Percentiles rank a stretch among this genome's conserved stretches.
phyloP scores from a whole-genome alignment of 495 filamentous ascomycete species.

The Lichenothelia convexa region DNA sequence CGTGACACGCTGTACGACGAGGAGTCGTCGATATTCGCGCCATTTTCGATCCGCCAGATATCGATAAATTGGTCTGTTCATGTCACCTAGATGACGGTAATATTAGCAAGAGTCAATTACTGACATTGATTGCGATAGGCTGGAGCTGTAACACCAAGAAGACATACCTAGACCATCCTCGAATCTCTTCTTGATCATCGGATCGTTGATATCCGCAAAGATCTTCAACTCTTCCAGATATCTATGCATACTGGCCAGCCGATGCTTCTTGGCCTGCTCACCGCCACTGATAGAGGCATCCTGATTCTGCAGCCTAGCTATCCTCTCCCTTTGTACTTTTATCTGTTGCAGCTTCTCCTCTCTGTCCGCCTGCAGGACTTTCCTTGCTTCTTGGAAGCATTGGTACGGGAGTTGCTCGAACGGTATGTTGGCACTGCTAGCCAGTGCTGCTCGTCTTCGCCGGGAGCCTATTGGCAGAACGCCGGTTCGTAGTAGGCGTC shows the following conservation, averaged over 20 bases:
- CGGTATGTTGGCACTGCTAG: slow-evolving; percentile 49
- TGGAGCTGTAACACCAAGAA: background rate
- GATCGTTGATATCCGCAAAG: slow-evolving; percentile 87
- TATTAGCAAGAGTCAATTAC: background rate
- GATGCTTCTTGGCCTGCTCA: slow-evolving; percentile 40
- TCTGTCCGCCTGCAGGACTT: slow-evolving; percentile 61
- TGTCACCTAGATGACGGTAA: slow-evolving; percentile 46
- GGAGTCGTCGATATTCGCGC: slow-evolving; percentile 53
- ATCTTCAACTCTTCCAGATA: slow-evolving; percentile 73
- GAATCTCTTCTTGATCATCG: slow-evolving; percentile 80
- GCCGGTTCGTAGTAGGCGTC: slow-evolving; percentile 22
- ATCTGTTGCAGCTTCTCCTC: slow-evolving; percentile 56
- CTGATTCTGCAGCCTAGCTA: slow-evolving; percentile 38
- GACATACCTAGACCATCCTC: slow-evolving; percentile 74
- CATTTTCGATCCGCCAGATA: slow-evolving; percentile 75
- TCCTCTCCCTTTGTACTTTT: slow-evolving; percentile 27
- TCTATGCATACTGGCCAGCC: slow-evolving; percentile 49
- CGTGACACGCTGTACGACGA: slow-evolving; percentile 70
- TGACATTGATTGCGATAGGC: no score
- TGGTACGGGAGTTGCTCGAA: slow-evolving; percentile 91
- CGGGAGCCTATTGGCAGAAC: slow-evolving; percentile 56
- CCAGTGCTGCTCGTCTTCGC: slow-evolving; percentile 62
- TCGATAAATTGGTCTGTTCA: slow-evolving; percentile 94
- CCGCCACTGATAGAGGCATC: slow-evolving; percentile 41
- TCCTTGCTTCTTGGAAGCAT: slow-evolving; percentile 90